Evolutionary conservation across 805 yeast species (phyloP).

Genomic region (Starmera caribaea): DNA sequence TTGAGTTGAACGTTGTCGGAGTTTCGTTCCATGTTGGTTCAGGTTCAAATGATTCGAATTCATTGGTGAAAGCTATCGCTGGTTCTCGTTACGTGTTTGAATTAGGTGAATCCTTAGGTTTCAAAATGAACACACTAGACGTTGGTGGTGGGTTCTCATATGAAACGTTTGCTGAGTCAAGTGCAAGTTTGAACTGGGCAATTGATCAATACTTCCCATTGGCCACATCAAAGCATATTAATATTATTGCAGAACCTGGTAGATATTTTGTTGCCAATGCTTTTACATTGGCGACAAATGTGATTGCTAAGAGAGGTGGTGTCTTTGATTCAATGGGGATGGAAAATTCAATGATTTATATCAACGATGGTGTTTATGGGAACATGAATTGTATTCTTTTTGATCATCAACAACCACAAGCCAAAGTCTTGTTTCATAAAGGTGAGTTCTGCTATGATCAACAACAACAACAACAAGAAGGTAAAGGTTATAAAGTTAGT

Average conservation of each 20-base stretch:
- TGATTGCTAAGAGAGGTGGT: conserved; percentile 70
- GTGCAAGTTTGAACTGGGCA: conserved; percentile 44
- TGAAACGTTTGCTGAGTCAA: conserved; percentile 49
- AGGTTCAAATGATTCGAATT: conserved; percentile 68
- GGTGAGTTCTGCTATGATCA: conserved; percentile 34
- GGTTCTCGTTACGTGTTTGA: conserved; percentile 68
- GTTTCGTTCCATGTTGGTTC: conserved; percentile 96
- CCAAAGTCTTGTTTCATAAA: conserved; percentile 53
- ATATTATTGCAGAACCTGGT: conserved; percentile 88
- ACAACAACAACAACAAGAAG: conserved; percentile 1
- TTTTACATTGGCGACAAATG: conserved; percentile 73
- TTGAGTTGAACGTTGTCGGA: conserved; percentile 64
- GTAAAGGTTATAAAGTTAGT: conserved; percentile 37
- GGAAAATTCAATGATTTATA: conserved; percentile 52
- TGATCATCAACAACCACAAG: conserved; percentile 79
- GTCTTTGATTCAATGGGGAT: conserved; percentile 19
- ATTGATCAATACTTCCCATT: conserved; percentile 53
- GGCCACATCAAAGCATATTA: conserved; percentile 19
- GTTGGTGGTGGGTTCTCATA: conserved; percentile 90
- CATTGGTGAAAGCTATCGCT: conserved; percentile 59
- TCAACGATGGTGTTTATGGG: conserved; percentile 94
- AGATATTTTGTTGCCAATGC: conserved; percentile 80
- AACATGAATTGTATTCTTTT: conserved; percentile 88
- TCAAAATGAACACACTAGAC: conserved; percentile 51
- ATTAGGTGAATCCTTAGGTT: conserved; percentile 37